Evolutionary conservation across 345 rosid species (phyloP), one percentile per base, ranked within the genome.

Genomic region (Stellera chamaejasme): DNA sequence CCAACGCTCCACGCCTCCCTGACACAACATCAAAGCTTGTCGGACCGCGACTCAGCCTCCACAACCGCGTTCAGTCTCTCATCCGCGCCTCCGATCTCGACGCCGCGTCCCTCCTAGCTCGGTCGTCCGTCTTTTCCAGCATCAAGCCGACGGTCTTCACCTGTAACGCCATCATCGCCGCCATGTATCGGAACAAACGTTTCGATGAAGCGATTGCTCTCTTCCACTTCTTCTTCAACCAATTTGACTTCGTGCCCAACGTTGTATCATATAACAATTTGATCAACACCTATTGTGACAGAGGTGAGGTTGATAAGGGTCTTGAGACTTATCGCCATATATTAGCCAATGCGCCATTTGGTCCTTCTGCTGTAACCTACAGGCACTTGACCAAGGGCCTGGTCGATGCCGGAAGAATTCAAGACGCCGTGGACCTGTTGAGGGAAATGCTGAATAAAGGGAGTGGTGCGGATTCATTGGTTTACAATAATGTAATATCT

Each of bases 111-210:
- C 65, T 54, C 9, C 65, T 93, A n/a, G 96, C 96, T 26, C 91
- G 99, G 2, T 82, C 78, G 57, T 72, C 95, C 7, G 85, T 87
- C 14, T 84, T 72, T 68, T 79, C 94, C 52, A 69, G 60, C 13
- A 79, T 79, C 10, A 82, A 96, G 32, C 95, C 96, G 61, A 93
- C 96, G 5, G 97, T 93, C n/a, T 93, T 93, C 84, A 93, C 97
- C 11, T 93, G 97, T 68, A 93, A 90, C 55, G 99, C 99, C 11
- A 83, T 93, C 60, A 80, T 90, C 28, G 99, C 97, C 0, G 95
- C 96, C 14, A 90, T 87, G 97, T 85, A 93, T 64, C 77, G 99
- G 32, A 79, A 87, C 44, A 83, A 85, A 71, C 78, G 99, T 66
- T 87, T 73, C 58, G 47, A 69, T n/a, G 97, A 90, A 1, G 88